Base-by-base conservation (phyloP, 2,329 filamentous ascomycete genomes). In the Hortaea werneckii region DNA sequence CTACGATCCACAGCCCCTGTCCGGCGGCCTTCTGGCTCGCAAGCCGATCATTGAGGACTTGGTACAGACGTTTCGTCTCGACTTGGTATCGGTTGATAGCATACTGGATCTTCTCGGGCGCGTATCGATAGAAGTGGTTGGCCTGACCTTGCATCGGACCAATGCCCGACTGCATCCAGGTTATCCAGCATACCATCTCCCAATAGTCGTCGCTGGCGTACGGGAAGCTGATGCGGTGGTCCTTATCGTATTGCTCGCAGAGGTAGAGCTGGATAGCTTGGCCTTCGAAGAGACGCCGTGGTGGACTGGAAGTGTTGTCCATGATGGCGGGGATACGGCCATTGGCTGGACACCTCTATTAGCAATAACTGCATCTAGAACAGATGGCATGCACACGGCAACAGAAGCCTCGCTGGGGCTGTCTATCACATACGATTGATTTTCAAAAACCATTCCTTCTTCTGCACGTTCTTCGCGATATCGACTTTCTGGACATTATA, bases 61-160 rank as follows among this genome's bases (percentile, higher is more conserved):
- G 58, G 51, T 69, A 73, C 4, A 75, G 59, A 4, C 72, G 66
- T 50, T 67, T 70, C 4, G 70, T 72, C 54, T 74, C 72, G 28
- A 69, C 68, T 35, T 67, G 62, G 37, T 39, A 39, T 8, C 37
- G 37, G 10, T 10, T 39, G 13, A 39, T 71, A 2, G 60, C 69
- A 48, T 71, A 72, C 42, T 65, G 56, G 26, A 71, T 70, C 48
- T 69, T 67, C 9, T 56, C 59, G 1, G 61, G 61, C 2, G 69
- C 68, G 39, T 70, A 70, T 43, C 66, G 64, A 47, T 65, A 65
- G 63, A 72, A 73, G 51, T 72, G 68, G 46, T 71, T 71, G 7
- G 69, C 69, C 61, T 72, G 69, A 29, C 69, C 67, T 47, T 56
- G 63, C 65, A 71, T 71, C 0, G 68, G 67, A 5, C 57, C 56